phyloP scores from a whole-genome alignment of 106 monocot genomes.

The Dioscorea alata region DNA sequence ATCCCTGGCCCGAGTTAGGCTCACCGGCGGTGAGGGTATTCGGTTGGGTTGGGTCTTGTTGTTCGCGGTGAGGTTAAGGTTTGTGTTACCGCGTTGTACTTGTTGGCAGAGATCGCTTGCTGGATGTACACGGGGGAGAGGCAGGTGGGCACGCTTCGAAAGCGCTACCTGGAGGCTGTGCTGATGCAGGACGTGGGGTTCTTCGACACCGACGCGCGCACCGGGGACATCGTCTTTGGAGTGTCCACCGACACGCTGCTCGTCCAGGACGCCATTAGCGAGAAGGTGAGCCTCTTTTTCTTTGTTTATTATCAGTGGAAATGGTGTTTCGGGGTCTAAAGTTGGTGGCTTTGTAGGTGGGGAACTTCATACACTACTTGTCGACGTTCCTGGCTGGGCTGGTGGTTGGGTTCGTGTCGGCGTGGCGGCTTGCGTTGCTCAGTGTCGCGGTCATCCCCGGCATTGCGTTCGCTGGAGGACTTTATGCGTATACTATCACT shows the following conservation, averaged over 20 bases:
- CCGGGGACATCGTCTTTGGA: constrained; percentile 98
- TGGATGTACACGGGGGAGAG: constrained; percentile 99
- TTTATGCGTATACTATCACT: constrained; percentile 92
- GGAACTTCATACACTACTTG: constrained; percentile 95
- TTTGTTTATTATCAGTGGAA: not conserved
- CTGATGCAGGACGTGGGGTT: constrained; percentile 92
- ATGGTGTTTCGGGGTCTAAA: no score
- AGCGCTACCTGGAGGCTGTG: constrained; percentile 81
- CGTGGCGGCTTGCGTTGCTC: constrained; percentile 84
- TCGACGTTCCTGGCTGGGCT: constrained; percentile 92
- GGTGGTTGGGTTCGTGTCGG: constrained; percentile 93
- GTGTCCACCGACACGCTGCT: constrained; percentile 95
- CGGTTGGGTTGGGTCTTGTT: not conserved
- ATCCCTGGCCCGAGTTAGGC: no score
- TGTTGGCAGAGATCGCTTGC: constrained; percentile 83
- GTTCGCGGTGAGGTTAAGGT: no score
- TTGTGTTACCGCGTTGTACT: not conserved
- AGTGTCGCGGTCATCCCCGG: constrained; percentile 96
- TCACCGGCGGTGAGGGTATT: no score
- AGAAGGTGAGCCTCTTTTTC: constrained; percentile 51
- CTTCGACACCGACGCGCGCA: constrained; percentile 96
- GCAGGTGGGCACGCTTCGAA: constrained; percentile 74
- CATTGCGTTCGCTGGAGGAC: constrained; percentile 92
- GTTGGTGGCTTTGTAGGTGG: constrained; percentile 36
- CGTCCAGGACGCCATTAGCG: constrained; percentile 97